Base-by-base conservation (phyloP, 305 asterid species). In the Salvia sclarea region DNA sequence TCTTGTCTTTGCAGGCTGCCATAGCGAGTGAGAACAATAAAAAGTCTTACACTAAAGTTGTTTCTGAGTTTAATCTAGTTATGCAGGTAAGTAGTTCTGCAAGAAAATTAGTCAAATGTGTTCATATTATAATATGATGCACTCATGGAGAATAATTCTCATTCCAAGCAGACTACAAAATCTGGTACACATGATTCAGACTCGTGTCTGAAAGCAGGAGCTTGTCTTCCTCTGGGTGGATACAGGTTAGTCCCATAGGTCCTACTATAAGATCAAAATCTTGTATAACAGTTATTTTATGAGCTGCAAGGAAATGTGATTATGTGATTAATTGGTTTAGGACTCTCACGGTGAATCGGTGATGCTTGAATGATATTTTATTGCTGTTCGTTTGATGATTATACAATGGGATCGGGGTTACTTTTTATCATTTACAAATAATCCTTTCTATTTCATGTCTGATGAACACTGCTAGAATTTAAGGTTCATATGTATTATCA, bases 151-250 rank as follows among this genome's bases (percentile, higher is more conserved):
- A 60, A 52, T 52, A 44, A 61, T 79, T 54, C 21, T 49, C 61
- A 25, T 58, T 61, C 49, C 76, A 56, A 61, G 52, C 73, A 94
- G 99, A 94, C 99, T 57, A 91, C 97, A 61, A 94, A 94, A 80
- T 79, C 96, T 68, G 96, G 91, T 55, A 91, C 93, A 61, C 97
- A 38, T 76, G 89, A 94, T 80, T 94, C 99, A 60, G 90, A 71
- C 68, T 83, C 96, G 68, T 94, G 99, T 86, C 80, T 94, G 81
- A 82, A 79, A 76, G 96, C 91, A 77, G 86, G 78, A 61, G 76
- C 92, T 53, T 94, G 99, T 79, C 93, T 91, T 68, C 99, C 99
- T 22, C 81, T 94, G 78, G 99, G 99, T 69, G 99, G 99, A 78
- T 91, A 91, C 97, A 94, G 99, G 99, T 94, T 75, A 79, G 84